Evolutionary conservation across 352 stramenopile genomes (phyloP), one percentile per base, ranked within the genome.

Genomic region (Globisporangium paddicum): DNA sequence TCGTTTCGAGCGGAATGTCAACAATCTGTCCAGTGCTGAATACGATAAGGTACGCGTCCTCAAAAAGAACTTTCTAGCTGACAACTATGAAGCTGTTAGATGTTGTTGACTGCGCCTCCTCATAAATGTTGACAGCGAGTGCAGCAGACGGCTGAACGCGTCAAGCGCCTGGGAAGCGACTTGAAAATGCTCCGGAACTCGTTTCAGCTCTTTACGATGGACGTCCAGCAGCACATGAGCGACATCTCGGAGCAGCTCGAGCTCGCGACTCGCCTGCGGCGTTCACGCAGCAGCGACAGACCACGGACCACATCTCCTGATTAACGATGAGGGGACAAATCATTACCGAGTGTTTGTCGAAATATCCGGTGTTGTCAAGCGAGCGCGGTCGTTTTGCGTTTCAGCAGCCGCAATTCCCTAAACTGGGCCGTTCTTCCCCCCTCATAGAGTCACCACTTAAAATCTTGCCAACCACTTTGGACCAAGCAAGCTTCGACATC

Each of bases 141-240:
- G 4, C 53, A 52, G 2, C 46, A 49, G 5, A 60, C 72, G 25
- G 66, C 66, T 16, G 53, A 68, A 21, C 73, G 77, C 7, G 68
- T 89, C 0, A 72, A 82, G 26, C 63, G 41, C 0, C 40, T 89
- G 34, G 63, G 64, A 41, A 55, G 55, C 5, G 72, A 71, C 14
- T 51, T 89, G 28, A 75, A 80, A 44, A 65, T 46, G 28, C 75
- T 89, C 37, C 75, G 73, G 18, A 63, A 54, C 11, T 89, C 79
- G 2, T 89, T 89, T 44, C 63, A 77, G 44, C 41, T 87, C 9
- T 87, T 87, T 55, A 86, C 73, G 1, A 50, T 55, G 3, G 75
- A 87, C 16, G 61, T 84, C 2, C 71, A 86, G 50, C 55, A 60
- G 11, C 79, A 89, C 59, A 79, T 87, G 75, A 72, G 58, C 49